Conservation (phyloP, 169 alveolate genomes). For the Plasmodium yoelii region DNA sequence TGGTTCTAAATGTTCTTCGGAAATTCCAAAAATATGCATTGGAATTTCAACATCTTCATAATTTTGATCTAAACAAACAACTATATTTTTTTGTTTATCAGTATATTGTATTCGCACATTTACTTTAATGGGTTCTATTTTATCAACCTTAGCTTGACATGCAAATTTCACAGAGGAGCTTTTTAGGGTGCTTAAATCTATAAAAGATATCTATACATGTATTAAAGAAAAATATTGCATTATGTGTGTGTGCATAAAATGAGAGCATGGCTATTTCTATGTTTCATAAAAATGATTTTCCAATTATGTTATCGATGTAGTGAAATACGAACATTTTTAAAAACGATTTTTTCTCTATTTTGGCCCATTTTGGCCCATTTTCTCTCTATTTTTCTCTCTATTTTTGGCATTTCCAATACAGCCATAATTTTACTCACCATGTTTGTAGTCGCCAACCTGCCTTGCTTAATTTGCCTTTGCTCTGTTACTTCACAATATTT, state of each 20-base stretch:
- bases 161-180: constrained; percentile 66
- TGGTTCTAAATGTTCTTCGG: constrained; percentile 64
- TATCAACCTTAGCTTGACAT: constrained; percentile 69
- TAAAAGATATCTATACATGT: constrained; percentile 24
- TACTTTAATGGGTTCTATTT: constrained; percentile 51
- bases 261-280: neutral
- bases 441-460: constrained; percentile 64
- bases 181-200: constrained; percentile 59
- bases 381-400: too few species aligned
- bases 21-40: constrained; percentile 35
- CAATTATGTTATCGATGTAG: neutral
- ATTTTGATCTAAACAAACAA: constrained; percentile 69
- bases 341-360: too few species aligned
- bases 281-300: neutral
- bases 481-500: constrained; percentile 74
- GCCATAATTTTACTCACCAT: constrained; percentile 17
- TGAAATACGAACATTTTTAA: too few species aligned
- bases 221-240: constrained; percentile 6
- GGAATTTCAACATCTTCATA: constrained; percentile 70
- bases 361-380: too few species aligned
- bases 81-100: constrained; percentile 72
- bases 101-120: constrained; percentile 66
- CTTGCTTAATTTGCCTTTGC: constrained; percentile 73
- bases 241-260: neutral
- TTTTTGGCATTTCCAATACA: neutral